These are phyloP conservation scores for Botrytis cinerea DNA, from an alignment of 2,329 filamentous ascomycete genomes.

Conservation along the genomic window DNA sequence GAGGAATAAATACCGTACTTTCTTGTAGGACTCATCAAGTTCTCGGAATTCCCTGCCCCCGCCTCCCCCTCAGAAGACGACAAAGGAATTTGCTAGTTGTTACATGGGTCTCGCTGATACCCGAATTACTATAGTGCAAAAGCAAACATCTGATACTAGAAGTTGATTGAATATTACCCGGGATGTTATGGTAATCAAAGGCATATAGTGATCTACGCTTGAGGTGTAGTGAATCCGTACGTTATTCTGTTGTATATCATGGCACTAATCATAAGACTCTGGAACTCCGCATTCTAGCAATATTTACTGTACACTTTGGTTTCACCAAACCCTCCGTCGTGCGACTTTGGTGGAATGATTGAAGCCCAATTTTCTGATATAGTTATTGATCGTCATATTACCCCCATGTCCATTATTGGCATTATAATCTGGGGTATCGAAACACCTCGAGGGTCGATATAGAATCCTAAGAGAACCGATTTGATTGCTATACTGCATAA, in stretches of 20 bases:
- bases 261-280: not conserved
- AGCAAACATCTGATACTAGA: not conserved
- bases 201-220: not conserved
- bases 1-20: not conserved
- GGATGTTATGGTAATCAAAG: not conserved
- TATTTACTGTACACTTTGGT: not conserved
- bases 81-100: not conserved
- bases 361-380: not conserved
- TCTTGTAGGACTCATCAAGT: not conserved
- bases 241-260: not conserved
- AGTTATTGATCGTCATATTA: constrained; percentile 2
- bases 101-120: not conserved
- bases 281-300: not conserved
- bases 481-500: not conserved
- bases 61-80: not conserved
- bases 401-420: not conserved
- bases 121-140: not conserved
- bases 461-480: not conserved
- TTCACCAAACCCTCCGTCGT: not conserved
- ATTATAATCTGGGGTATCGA: not conserved
- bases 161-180: not conserved
- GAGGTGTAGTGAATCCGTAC: not conserved
- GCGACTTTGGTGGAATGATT: not conserved
- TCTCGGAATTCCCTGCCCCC: not conserved
- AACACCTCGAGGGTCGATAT: not conserved